A percentile compares a stretch with the other conserved stretches of the same genome.
Conservation (phyloP, 2,329 filamentous ascomycete species). For the Colletotrichum spaethianum region DNA sequence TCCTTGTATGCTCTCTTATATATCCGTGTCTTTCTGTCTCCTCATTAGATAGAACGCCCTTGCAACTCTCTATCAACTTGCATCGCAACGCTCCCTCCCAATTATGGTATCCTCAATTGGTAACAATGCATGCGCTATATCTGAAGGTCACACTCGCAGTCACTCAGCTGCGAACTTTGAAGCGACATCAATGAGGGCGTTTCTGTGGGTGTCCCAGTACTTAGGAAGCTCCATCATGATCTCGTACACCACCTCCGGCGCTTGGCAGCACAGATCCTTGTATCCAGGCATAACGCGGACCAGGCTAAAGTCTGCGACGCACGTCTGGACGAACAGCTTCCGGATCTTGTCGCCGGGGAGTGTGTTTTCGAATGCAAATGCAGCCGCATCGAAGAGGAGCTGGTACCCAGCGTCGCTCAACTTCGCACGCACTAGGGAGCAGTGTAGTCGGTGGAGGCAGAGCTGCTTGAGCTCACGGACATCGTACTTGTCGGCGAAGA, state of each 20-base stretch:
- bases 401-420: not conserved
- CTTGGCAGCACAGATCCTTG: not conserved
- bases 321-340: conserved; percentile 8
- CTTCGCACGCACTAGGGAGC: not conserved
- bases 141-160: not conserved
- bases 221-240: conserved; percentile 4
- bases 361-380: not conserved
- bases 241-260: conserved; percentile 4
- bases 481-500: conserved; percentile 20
- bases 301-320: not conserved
- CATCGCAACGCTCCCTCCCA: not conserved
- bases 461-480: not conserved
- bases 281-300: not conserved
- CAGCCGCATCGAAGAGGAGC: not conserved
- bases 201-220: not conserved
- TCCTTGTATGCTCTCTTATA: not conserved
- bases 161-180: not conserved
- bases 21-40: not conserved
- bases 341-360: not conserved
- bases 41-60: not conserved
- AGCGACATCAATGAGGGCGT: conserved; percentile 1
- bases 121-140: not conserved
- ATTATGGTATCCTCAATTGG: not conserved
- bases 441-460: not conserved
- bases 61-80: not conserved